A percentile compares a stretch with the other conserved stretches of the same genome.
phyloP scores from a whole-genome alignment of 306 rosid species.

The Quercus ilex region DNA sequence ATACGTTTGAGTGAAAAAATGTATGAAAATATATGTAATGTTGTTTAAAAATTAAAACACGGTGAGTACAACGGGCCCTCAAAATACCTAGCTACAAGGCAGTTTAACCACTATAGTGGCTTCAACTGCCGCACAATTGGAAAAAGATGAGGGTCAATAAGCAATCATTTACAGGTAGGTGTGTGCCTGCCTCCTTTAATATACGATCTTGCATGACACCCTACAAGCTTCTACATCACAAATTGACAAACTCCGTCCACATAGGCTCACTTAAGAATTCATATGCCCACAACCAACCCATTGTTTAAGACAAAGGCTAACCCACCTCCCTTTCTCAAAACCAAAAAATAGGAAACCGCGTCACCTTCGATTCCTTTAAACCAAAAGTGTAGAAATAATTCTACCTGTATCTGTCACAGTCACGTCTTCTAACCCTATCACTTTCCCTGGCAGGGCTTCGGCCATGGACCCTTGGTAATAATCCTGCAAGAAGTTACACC shows the following conservation, averaged over 20 bases:
- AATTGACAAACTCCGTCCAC: background rate
- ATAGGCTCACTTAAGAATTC: background rate
- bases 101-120: background rate
- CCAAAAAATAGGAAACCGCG: no score
- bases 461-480: slow-evolving; percentile 51
- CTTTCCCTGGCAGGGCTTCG: slow-evolving; percentile 70
- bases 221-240: background rate
- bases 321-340: no score
- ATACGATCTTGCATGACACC: background rate
- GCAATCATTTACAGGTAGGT: background rate
- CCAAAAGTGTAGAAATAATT: slow-evolving; percentile 6
- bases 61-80: background rate
- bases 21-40: no score
- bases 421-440: slow-evolving; percentile 86
- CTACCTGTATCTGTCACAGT: slow-evolving; percentile 84
- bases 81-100: background rate
- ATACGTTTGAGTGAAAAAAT: no score
- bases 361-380: no score
- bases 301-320: no score
- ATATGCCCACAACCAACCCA: background rate
- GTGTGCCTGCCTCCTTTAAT: background rate
- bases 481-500: slow-evolving; percentile 39
- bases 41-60: background rate
- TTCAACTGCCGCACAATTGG: background rate
- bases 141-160: no score